Evolutionary conservation across 805 yeast species (phyloP).

Genomic region (Saturnispora zaruensis): DNA sequence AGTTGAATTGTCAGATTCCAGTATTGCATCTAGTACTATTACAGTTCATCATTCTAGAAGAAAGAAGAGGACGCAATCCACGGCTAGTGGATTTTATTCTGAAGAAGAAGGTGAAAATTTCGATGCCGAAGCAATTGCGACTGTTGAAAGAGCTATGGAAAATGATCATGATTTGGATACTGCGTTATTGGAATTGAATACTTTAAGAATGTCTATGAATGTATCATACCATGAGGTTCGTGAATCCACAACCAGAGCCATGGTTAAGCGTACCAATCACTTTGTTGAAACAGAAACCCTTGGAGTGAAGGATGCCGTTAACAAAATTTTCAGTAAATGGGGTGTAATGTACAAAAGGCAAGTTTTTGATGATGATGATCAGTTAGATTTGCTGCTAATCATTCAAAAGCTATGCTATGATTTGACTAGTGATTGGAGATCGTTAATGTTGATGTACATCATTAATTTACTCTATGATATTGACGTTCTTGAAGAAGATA

Average conservation of each 20-base stretch:
- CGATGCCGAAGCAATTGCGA: slow-evolving; percentile 83
- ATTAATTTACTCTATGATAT: slow-evolving; percentile 63
- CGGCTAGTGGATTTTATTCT: slow-evolving; percentile 32
- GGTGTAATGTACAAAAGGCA: slow-evolving; percentile 73
- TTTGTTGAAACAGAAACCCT: slow-evolving; percentile 71
- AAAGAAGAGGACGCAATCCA: slow-evolving; percentile 32
- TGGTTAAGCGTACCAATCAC: slow-evolving; percentile 60
- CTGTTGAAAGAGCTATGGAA: slow-evolving; percentile 85
- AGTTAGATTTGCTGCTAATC: slow-evolving; percentile 55
- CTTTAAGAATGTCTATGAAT: slow-evolving; percentile 95
- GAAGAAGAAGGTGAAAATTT: slow-evolving; percentile 56
- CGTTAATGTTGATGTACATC: slow-evolving; percentile 44
- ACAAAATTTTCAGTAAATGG: slow-evolving; percentile 75
- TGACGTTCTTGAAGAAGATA: slow-evolving; percentile 78
- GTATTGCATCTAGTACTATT: slow-evolving; percentile 42
- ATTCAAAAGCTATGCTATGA: slow-evolving; percentile 38
- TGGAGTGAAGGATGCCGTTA: slow-evolving; percentile 66
- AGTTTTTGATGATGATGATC: slow-evolving; percentile 73
- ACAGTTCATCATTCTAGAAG: slow-evolving; percentile 26
- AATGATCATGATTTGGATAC: slow-evolving; percentile 91
- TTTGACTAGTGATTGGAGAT: slow-evolving; percentile 37
- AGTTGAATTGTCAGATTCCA: slow-evolving; percentile 44
- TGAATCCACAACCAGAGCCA: slow-evolving; percentile 65
- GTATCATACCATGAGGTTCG: slow-evolving; percentile 92
- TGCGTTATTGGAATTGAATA: slow-evolving; percentile 84